phyloP scores from a whole-genome alignment of 2,329 filamentous ascomycete genomes.

The Aspergillus fijiensis region DNA sequence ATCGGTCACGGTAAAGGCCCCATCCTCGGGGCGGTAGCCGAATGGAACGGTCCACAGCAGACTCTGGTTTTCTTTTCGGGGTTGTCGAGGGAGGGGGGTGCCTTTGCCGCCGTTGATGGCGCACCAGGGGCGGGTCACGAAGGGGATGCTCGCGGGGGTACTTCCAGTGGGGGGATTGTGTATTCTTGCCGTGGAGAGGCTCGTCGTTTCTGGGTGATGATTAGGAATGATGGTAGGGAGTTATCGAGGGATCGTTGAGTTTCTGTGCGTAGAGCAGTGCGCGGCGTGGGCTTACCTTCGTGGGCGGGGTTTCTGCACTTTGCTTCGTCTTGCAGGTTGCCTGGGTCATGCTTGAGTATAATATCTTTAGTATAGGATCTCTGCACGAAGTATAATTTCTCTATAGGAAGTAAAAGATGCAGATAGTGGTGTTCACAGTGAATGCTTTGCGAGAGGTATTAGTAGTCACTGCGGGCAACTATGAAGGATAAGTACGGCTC shows the following conservation, averaged over 20 bases:
- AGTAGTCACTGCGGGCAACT: too few species aligned
- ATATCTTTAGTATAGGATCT: too few species aligned
- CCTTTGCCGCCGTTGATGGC: not conserved
- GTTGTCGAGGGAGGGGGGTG: not conserved
- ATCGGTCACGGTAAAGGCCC: not conserved
- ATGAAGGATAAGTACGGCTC: too few species aligned
- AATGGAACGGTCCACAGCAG: not conserved
- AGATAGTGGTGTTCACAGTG: too few species aligned
- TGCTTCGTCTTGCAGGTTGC: not conserved
- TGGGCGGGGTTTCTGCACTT: not conserved
- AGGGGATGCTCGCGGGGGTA: not conserved
- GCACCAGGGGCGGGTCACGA: not conserved
- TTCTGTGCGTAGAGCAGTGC: not conserved
- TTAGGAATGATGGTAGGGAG: not conserved
- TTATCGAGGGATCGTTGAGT: too few species aligned
- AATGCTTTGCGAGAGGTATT: too few species aligned
- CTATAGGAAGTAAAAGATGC: too few species aligned
- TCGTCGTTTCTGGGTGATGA: not conserved
- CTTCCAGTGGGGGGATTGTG: not conserved
- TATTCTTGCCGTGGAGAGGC: not conserved
- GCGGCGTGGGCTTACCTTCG: not conserved
- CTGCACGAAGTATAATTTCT: too few species aligned
- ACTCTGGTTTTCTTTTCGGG: not conserved
- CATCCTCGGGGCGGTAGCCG: not conserved
- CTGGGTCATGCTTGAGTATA: not conserved